Conservation (phyloP, 345 rosid genomes). For the Citrus inodora region DNA sequence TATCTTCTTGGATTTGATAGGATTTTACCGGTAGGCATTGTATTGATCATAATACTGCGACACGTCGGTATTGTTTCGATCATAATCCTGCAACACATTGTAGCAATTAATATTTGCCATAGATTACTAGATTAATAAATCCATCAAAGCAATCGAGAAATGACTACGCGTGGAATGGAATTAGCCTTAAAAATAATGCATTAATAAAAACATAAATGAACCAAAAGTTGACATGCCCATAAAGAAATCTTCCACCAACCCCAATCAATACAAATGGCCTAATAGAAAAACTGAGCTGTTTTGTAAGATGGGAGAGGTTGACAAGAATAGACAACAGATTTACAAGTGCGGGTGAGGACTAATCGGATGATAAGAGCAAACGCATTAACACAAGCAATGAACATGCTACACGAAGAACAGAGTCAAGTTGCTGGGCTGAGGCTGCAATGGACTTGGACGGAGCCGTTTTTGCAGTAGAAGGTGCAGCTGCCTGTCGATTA, state of each 20-base stretch:
- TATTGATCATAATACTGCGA: no score
- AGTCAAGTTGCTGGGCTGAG: slow-evolving; percentile 11
- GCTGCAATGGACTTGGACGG: slow-evolving; percentile 12
- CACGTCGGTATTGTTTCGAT: no score
- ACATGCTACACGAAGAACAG: neutral
- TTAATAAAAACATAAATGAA: neutral
- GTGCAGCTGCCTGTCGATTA: slow-evolving; percentile 19
- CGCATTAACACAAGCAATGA: slow-evolving; percentile 12
- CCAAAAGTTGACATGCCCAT: neutral
- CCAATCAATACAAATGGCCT: neutral
- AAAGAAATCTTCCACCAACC: neutral
- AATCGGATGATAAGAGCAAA: neutral
- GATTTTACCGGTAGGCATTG: no score
- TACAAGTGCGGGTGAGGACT: neutral
- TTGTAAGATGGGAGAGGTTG: neutral
- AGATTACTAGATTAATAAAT: no score
- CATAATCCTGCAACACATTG: no score
- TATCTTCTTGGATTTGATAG: neutral
- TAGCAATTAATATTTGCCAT: no score
- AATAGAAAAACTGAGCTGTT: neutral
- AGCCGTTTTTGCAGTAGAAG: slow-evolving; percentile 18
- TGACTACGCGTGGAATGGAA: neutral
- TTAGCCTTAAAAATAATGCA: no score
- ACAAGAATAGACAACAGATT: slow-evolving; percentile 17
- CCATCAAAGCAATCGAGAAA: neutral